phyloP scores from a whole-genome alignment of 192 early-diverging fungal genomes.

The Podila epigama region DNA sequence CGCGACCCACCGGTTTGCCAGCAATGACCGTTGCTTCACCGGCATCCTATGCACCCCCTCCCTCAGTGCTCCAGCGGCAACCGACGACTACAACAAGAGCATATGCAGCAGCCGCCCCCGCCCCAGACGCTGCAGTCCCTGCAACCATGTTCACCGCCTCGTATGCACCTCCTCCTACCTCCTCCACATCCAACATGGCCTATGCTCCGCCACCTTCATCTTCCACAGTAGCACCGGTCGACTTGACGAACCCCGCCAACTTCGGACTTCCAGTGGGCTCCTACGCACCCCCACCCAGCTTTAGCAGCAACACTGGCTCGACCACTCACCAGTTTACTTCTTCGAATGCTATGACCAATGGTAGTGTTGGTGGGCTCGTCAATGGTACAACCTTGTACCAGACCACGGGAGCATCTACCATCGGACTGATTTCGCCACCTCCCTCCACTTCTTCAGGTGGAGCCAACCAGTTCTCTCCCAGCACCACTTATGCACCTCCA shows the following conservation, averaged over 20 bases:
- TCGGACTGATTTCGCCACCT: conserved; percentile 16
- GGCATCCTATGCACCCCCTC: neutral
- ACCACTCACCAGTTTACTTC: conserved; percentile 1
- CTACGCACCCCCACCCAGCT: conserved; percentile 31
- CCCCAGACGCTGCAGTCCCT: too few relatives aligned
- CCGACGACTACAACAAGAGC: neutral
- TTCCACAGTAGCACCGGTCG: neutral
- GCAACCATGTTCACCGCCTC: neutral
- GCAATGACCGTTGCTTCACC: neutral
- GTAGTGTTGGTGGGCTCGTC: neutral
- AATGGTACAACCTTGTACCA: neutral
- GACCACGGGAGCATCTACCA: neutral
- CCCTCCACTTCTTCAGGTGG: conserved; percentile 1
- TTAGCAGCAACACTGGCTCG: neutral
- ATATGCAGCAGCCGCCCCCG: neutral
- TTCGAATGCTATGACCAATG: neutral
- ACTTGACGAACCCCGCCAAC: neutral
- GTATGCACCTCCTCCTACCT: conserved; percentile 5
- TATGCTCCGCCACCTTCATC: conserved; percentile 26
- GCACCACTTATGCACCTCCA: conserved; percentile 9
- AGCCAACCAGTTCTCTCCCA: neutral
- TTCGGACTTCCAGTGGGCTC: neutral
- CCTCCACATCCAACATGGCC: neutral
- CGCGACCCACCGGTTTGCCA: neutral
- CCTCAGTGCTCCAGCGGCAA: neutral